These are phyloP conservation scores for Pharnaceum exiguum DNA, from an alignment of 148 eudicot genomes.

Conservation along the genomic window DNA sequence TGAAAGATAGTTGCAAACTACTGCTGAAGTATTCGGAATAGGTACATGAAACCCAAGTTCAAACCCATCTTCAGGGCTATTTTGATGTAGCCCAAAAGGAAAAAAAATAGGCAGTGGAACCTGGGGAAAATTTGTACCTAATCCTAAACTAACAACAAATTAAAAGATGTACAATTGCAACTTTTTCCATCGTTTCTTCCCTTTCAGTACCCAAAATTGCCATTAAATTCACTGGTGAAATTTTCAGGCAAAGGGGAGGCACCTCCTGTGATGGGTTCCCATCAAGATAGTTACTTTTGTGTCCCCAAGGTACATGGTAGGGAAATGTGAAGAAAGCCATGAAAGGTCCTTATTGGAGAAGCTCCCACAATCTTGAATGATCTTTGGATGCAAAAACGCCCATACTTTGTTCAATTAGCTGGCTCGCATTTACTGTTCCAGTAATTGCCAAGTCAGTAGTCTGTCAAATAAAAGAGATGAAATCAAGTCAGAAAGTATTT, in stretches of 20 bases:
- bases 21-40: too few relatives aligned
- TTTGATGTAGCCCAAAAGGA: too few relatives aligned
- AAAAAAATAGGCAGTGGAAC: too few relatives aligned
- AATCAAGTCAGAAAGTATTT: slow-evolving; percentile 4
- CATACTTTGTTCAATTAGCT: slow-evolving; percentile 24
- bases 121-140: too few relatives aligned
- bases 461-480: slow-evolving; percentile 21
- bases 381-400: slow-evolving; percentile 10
- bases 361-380: slow-evolving; percentile 17
- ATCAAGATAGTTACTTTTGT: slow-evolving; percentile 5
- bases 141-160: too few relatives aligned
- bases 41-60: too few relatives aligned
- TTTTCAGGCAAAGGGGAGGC: too few relatives aligned
- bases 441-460: slow-evolving; percentile 10
- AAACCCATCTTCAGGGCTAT: too few relatives aligned
- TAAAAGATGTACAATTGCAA: slow-evolving; percentile 13
- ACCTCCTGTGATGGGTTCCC: not conserved
- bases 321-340: slow-evolving; percentile 20
- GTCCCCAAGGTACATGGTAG: slow-evolving; percentile 18
- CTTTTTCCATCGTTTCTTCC: not conserved
- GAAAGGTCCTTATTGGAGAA: slow-evolving; percentile 17
- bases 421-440: slow-evolving; percentile 3
- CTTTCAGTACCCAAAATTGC: not conserved
- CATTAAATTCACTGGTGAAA: too few relatives aligned
- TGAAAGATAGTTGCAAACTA: too few relatives aligned